Base-by-base conservation (phyloP, 2,329 filamentous ascomycete species). In the Stemphylium vesicarium region DNA sequence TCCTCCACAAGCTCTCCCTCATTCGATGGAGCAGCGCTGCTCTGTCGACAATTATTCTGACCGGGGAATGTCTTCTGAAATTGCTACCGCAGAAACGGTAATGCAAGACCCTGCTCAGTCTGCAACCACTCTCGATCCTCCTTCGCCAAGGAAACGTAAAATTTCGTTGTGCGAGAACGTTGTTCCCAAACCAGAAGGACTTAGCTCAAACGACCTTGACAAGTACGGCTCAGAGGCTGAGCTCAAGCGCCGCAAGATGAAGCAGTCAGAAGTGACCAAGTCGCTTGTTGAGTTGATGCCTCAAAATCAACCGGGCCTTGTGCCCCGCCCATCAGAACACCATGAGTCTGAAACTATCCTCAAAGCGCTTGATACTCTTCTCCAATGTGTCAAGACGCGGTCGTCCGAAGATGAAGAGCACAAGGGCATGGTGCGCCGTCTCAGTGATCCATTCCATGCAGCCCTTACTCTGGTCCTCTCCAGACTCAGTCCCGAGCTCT, bases 61-160 rank as follows among this genome's bases (percentile, higher is more conserved):
- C n/a, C 6, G 26, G 9, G 40, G 49, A 6, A 32, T 26, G 8
- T 12, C 37, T 18, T 12, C 22, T 9, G 15, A 15, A 12, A 8
- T 13, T 12, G 11, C 12, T 13, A 29, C 15, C 20, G n/a, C n/a
- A 24, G 20, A 20, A n/a, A 16, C 24, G 4, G 16, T 7, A 2
- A 18, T 35, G n/a, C 10, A 18, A 5, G 15, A 50, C 1, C 9
- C 18, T 13, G 2, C 10, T 5, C 11, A 7, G 11, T 18, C 36
- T 4, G 16, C 39, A 13, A 4, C 18, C 12, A 13, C 5, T 15
- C 0, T 16, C 8, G 4, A 24, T 11, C 1, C 11, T 10, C 12
- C 18, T 2, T 49, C 38, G 16, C 15, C 51, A 13, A 57, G 29
- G 32, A 64, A 64, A 36, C 60, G 58, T 9, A 59, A 57, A 8